Conservation (phyloP, 2,329 filamentous ascomycete genomes). For the Fusarium sp. region DNA sequence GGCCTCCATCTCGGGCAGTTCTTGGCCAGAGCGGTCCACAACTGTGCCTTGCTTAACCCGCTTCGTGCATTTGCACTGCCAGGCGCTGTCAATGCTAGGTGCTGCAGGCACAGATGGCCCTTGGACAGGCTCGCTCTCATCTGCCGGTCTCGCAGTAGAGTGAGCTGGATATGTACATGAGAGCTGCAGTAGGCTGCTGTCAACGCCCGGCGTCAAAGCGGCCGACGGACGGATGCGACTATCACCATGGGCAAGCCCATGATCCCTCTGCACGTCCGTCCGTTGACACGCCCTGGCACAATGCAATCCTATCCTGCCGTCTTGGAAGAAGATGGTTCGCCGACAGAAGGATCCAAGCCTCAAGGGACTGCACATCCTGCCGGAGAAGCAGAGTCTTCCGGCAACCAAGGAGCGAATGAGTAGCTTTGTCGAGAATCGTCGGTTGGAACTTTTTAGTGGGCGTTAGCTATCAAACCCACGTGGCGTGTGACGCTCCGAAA, state of each 20-base stretch:
- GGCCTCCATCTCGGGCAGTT: neutral
- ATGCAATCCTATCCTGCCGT: neutral
- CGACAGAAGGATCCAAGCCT: neutral
- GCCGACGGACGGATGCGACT: neutral
- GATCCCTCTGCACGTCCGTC: neutral
- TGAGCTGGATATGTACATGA: slow-evolving; percentile 20
- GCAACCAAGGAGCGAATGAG: slow-evolving; percentile 9
- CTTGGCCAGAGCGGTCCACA: neutral
- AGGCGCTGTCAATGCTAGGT: slow-evolving; percentile 33
- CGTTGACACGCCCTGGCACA: neutral
- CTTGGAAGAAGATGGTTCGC: neutral
- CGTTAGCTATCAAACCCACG: slow-evolving; percentile 38
- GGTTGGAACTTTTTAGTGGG: slow-evolving; percentile 22
- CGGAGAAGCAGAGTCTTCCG: neutral
- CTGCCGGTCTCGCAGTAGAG: slow-evolving; percentile 33
- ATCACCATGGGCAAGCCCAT: neutral
- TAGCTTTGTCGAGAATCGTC: slow-evolving; percentile 26
- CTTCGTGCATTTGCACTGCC: slow-evolving; percentile 16
- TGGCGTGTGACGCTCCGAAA: slow-evolving; percentile 36
- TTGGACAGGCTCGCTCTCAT: slow-evolving; percentile 24
- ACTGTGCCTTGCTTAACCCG: slow-evolving; percentile 3
- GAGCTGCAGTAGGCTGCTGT: slow-evolving; percentile 18
- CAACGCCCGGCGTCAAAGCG: neutral
- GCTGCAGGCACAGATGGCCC: slow-evolving; percentile 22
- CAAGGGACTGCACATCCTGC: neutral